Conservation (phyloP, 2,329 filamentous ascomycete genomes). For the Colletotrichum lindemuthianum region DNA sequence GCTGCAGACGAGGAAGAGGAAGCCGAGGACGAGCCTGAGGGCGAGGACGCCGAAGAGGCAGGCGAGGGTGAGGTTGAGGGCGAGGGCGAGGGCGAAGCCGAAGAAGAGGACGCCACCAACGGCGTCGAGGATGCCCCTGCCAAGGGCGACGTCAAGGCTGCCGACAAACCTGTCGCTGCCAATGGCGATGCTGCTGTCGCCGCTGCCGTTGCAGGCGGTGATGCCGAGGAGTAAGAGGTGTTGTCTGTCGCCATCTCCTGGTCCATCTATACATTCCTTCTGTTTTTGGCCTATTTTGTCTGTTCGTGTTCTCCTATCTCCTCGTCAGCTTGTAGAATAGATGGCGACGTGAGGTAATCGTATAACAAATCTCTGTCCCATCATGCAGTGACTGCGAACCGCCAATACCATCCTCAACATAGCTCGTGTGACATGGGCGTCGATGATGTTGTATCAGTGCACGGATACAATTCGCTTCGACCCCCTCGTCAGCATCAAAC, state of each 20-base stretch:
- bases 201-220: conserved; percentile 38
- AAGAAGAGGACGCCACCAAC: conserved; percentile 39
- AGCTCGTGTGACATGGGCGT: too few species aligned
- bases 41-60: conserved; percentile 41
- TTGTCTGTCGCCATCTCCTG: conserved; percentile 3
- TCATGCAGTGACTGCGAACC: not conserved
- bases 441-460: too few species aligned
- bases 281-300: not conserved
- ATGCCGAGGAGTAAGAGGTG: conserved; percentile 35
- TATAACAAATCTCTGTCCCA: not conserved
- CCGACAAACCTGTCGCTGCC: conserved; percentile 39
- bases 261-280: not conserved
- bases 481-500: too few species aligned
- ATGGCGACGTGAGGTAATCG: conserved; percentile 18
- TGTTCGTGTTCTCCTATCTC: conserved; percentile 1
- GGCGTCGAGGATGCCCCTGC: conserved; percentile 39
- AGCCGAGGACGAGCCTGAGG: conserved; percentile 43
- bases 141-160: conserved; percentile 43
- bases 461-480: too few species aligned
- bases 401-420: too few species aligned
- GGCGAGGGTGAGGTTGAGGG: conserved; percentile 28
- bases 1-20: conserved; percentile 46
- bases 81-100: conserved; percentile 40
- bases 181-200: conserved; percentile 40
- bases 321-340: conserved; percentile 24